Evolutionary conservation across 129 eudicot genomes (phyloP).

Genomic region (Tanacetum coccineum): DNA sequence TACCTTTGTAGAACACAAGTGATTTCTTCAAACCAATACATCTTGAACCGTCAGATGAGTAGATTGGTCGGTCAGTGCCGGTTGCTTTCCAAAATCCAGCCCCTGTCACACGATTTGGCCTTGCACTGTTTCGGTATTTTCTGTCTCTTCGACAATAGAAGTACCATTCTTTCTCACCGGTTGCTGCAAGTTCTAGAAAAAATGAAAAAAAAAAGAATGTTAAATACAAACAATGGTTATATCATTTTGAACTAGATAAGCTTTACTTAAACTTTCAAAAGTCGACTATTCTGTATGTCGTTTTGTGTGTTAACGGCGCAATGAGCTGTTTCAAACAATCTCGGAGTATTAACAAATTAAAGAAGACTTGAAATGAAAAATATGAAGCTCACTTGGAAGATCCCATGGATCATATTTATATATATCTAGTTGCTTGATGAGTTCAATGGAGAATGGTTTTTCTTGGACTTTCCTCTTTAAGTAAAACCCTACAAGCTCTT

Average conservation of each 20-base stretch:
- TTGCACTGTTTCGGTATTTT: slow-evolving; percentile 33
- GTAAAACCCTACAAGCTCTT: slow-evolving; percentile 36
- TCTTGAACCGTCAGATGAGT: slow-evolving; percentile 16
- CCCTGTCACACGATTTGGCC: slow-evolving; percentile 37
- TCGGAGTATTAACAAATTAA: background rate
- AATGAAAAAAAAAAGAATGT: background rate
- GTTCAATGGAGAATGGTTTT: slow-evolving; percentile 22
- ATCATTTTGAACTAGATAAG: too few relatives aligned
- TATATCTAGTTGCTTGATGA: slow-evolving; percentile 29
- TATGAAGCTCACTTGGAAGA: slow-evolving; percentile 29
- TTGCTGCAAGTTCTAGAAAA: slow-evolving; percentile 15
- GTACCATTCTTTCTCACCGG: slow-evolving; percentile 37
- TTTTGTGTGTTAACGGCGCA: too few relatives aligned
- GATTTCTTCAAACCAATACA: slow-evolving; percentile 37
- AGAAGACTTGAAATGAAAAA: background rate
- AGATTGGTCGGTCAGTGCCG: slow-evolving; percentile 30
- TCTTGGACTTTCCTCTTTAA: slow-evolving; percentile 23
- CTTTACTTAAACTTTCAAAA: too few relatives aligned
- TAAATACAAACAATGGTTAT: background rate
- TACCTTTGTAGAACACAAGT: slow-evolving; percentile 33
- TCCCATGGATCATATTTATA: slow-evolving; percentile 37
- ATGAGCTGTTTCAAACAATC: too few relatives aligned
- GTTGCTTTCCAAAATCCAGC: slow-evolving; percentile 43
- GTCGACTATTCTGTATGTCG: too few relatives aligned
- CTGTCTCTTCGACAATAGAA: slow-evolving; percentile 37